Conservation (phyloP, 345 rosid genomes). For the Pugionium cornutum region DNA sequence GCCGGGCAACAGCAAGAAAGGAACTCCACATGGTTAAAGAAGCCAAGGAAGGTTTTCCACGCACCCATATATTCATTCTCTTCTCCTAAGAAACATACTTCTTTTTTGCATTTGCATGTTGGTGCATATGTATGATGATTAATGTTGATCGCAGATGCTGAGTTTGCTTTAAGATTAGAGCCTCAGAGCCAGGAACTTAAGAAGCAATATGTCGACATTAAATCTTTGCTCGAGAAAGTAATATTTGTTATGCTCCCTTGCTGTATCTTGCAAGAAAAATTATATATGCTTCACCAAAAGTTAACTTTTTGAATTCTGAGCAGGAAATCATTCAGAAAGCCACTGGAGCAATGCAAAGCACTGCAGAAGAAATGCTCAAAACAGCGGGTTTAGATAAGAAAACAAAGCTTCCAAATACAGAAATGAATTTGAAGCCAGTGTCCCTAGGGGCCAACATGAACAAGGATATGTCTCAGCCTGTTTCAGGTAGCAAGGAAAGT, state of each 20-base stretch:
- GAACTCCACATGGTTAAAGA: conserved; percentile 73
- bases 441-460: conserved; percentile 26
- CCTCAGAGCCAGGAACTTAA: conserved; percentile 82
- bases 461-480: conserved; percentile 39
- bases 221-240: conserved; percentile 75
- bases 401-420: conserved; percentile 13
- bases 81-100: not conserved
- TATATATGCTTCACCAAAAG: not conserved
- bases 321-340: conserved; percentile 69
- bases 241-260: conserved; percentile 2
- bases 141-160: conserved; percentile 63
- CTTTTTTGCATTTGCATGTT: not conserved
- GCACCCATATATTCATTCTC: conserved; percentile 1
- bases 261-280: not conserved
- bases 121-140: not conserved
- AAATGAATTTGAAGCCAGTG: conserved; percentile 21
- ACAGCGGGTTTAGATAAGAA: conserved; percentile 46
- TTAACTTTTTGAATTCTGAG: conserved; percentile 8
- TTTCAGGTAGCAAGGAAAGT: conserved; percentile 38
- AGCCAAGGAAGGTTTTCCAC: conserved; percentile 66
- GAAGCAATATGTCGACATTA: conserved; percentile 72
- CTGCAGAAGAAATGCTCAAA: conserved; percentile 48
- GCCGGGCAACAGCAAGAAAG: conserved; percentile 87
- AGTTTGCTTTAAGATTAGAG: conserved; percentile 81
- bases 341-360: conserved; percentile 54